Percentiles rank a stretch among this genome's conserved stretches.
Evolutionary conservation across 768 basidiomycete species (phyloP).

Genomic region (Tricholoma flavovirens): DNA sequence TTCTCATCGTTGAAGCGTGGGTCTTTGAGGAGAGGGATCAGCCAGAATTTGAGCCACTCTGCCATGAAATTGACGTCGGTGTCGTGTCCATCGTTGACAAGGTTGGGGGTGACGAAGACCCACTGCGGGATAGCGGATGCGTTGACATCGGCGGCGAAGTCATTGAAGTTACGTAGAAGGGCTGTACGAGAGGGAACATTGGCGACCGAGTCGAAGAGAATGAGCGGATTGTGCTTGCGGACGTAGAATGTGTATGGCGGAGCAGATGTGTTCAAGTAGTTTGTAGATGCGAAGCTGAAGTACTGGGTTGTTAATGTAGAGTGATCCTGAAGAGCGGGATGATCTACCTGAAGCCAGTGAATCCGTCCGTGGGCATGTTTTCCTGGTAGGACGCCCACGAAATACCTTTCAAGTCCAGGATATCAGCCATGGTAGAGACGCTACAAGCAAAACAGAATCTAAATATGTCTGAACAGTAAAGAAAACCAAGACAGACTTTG

Average conservation of each 20-base stretch:
- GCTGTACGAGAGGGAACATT: conserved; percentile 32
- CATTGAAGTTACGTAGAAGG: conserved; percentile 55
- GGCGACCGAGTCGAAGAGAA: conserved; percentile 47
- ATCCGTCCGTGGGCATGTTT: conserved; percentile 48
- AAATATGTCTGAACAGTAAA: no score
- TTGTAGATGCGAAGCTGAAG: neutral
- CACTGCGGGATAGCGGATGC: conserved; percentile 50
- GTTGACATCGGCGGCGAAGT: conserved; percentile 51
- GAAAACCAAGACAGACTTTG: conserved; percentile 21
- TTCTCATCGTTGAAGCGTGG: conserved; percentile 44
- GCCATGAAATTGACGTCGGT: conserved; percentile 44
- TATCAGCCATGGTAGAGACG: conserved; percentile 52
- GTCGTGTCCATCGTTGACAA: conserved; percentile 57
- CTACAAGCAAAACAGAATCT: neutral
- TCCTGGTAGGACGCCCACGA: conserved; percentile 63
- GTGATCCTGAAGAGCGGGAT: neutral
- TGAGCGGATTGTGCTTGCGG: conserved; percentile 29
- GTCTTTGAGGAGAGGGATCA: conserved; percentile 46
- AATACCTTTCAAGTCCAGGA: conserved; percentile 50
- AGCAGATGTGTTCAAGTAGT: neutral
- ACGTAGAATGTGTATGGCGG: neutral
- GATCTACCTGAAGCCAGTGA: conserved; percentile 30
- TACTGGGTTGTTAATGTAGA: neutral
- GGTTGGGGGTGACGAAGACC: conserved; percentile 59
- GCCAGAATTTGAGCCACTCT: conserved; percentile 44